Evolutionary conservation across 345 rosid species (phyloP).

Genomic region (Salix exigua): DNA sequence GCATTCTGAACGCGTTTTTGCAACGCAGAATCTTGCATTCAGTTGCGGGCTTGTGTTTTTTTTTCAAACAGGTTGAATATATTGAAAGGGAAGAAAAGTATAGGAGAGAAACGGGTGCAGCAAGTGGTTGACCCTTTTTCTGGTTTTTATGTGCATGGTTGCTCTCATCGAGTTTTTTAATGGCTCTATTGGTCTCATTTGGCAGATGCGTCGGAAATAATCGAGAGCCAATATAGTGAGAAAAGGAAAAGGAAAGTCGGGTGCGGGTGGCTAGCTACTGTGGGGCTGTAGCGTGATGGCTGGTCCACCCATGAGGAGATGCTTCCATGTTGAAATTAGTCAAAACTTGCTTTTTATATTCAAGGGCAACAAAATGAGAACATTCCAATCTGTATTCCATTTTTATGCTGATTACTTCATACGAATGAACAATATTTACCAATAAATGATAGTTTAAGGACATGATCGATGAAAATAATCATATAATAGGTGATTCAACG

Average conservation of each 20-base stretch:
- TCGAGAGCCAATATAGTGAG: no score
- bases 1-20: neutral
- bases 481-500: no score
- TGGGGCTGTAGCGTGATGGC: neutral
- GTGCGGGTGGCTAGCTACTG: neutral
- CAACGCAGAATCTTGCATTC: neutral
- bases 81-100: neutral
- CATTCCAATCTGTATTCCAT: no score
- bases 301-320: neutral
- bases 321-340: neutral
- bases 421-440: no score
- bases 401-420: no score
- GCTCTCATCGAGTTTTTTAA: neutral
- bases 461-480: no score
- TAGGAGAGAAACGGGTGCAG: neutral
- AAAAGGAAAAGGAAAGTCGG: neutral
- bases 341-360: neutral
- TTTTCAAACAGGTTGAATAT: neutral
- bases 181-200: neutral
- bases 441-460: no score
- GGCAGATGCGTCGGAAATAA: neutral
- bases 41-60: neutral
- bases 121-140: neutral
- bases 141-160: neutral
- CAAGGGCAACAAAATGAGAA: no score